Base-by-base conservation (phyloP, 441 rosid genomes). In the Gossypium aridum region DNA sequence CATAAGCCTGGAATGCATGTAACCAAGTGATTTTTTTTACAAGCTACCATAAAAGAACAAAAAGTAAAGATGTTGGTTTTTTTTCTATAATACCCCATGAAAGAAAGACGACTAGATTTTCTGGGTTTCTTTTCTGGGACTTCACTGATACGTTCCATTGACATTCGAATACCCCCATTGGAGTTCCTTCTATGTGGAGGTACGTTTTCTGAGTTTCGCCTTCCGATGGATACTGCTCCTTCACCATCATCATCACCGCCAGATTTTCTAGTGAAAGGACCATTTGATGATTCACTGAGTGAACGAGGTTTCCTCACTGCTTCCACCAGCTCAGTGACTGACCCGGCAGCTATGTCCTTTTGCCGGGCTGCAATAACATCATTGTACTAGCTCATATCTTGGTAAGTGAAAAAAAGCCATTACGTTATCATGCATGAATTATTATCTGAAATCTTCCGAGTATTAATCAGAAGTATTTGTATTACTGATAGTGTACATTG, bases 131-230 rank as follows among this genome's bases (percentile, higher is more conserved):
- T 92, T 76, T 90, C 96, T 0, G 98, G 94, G 47, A 83, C 71
- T 76, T 96, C 98, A 37, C 70, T 87, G 76, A 95, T 95, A 20
- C 94, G 79, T 61, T 92, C 90, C 98, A 93, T 93, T 17, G 97
- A 86, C 72, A 57, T 80, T 74, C 91, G 76, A n/a, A 49, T 61
- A 51, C 81, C 83, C 10, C 85, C 84, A 3, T 80, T 76, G 55
- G 90, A 89, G 65, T 78, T 81, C 60, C 91, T 67, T 77, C 91
- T 86, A 37, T 37, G 45, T 37, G 45, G 45, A 37, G 45, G 45
- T 2, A 81, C 67, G 63, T 81, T 89, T 76, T 92, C 97, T 0
- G 91, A 91, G 71, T 88, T 91, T 70, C 93, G 61, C 74, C 96
- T 82, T 25, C 69, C 87, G 3, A 34, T 4, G n/a, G 83, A 81